A percentile compares a stretch with the other conserved stretches of the same genome.
phyloP scores from a whole-genome alignment of 495 filamentous ascomycete genomes.

The Usnea hakonensis region DNA sequence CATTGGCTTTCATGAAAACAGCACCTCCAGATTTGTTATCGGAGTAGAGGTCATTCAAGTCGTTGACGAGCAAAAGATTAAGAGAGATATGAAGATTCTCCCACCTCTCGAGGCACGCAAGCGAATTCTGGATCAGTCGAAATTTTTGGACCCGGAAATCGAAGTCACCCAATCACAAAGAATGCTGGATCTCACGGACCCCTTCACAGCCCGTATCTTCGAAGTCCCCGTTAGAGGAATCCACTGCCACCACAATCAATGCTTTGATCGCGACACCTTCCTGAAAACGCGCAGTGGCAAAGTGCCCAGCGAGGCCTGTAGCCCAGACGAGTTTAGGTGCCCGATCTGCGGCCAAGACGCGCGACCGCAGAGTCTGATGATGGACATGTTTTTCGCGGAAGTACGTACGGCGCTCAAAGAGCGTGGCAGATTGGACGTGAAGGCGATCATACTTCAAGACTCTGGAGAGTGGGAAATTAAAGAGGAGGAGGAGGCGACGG shows the following conservation, averaged over 20 bases:
- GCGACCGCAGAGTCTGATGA: slow-evolving; percentile 56
- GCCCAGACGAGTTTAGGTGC: slow-evolving; percentile 73
- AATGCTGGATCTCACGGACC: slow-evolving; percentile 68
- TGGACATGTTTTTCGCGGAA: slow-evolving; percentile 62
- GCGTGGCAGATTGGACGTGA: slow-evolving; percentile 38
- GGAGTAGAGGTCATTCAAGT: slow-evolving; percentile 58
- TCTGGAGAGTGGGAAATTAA: slow-evolving; percentile 53
- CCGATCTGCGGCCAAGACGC: slow-evolving; percentile 71
- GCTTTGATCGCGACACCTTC: slow-evolving; percentile 82
- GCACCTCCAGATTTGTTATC: slow-evolving; percentile 39
- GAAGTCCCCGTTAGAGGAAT: slow-evolving; percentile 58
- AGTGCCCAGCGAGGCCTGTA: slow-evolving; percentile 41
- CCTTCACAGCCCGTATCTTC: slow-evolving; percentile 64
- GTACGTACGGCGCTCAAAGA: slow-evolving; percentile 45
- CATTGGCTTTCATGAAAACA: slow-evolving; percentile 34
- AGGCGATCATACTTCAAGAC: slow-evolving; percentile 48
- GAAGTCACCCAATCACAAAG: slow-evolving; percentile 53
- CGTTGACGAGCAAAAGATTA: slow-evolving; percentile 42
- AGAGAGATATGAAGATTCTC: slow-evolving; percentile 32
- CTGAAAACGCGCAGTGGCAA: slow-evolving; percentile 53
- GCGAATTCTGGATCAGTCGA: slow-evolving; percentile 35
- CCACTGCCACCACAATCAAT: slow-evolving; percentile 62
- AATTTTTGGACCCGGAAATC: slow-evolving; percentile 57
- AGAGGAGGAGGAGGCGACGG: slow-evolving; percentile 26
- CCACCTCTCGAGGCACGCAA: slow-evolving; percentile 29